phyloP scores from a whole-genome alignment of 2,329 filamentous ascomycete genomes.

The Coniochaeta pulveracea region DNA sequence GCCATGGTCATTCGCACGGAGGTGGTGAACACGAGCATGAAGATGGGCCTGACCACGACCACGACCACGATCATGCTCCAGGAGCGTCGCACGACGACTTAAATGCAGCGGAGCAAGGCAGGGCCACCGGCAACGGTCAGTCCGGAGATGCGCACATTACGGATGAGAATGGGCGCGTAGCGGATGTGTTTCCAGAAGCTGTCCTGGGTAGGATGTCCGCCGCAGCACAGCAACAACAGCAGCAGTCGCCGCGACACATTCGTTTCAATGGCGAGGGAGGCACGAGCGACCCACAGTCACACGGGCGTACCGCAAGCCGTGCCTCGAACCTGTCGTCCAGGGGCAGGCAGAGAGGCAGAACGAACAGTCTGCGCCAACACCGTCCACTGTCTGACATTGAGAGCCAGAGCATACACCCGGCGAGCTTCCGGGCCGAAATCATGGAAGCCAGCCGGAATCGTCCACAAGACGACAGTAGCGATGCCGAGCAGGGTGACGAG shows the following conservation, averaged over 20 bases:
- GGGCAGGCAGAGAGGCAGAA: conserved; percentile 32
- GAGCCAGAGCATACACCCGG: conserved; percentile 76
- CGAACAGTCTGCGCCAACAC: conserved; percentile 37
- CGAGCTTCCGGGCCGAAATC: conserved; percentile 84
- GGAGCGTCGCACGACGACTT: conserved; percentile 12
- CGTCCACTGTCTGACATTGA: conserved; percentile 56
- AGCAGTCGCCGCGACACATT: conserved; percentile 25
- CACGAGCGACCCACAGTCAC: neutral
- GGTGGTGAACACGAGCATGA: conserved; percentile 41
- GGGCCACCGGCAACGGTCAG: conserved; percentile 30
- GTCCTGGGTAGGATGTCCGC: conserved; percentile 34
- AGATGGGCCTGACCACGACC: conserved; percentile 32
- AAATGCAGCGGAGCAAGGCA: conserved; percentile 38
- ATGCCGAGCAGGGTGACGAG: conserved; percentile 40
- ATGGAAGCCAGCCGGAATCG: conserved; percentile 67
- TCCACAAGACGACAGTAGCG: conserved; percentile 37
- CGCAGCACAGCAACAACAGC: conserved; percentile 19
- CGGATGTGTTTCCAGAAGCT: conserved; percentile 52
- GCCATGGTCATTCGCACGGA: conserved; percentile 78
- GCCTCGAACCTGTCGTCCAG: conserved; percentile 16
- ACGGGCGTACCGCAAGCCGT: conserved; percentile 12
- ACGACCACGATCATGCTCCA: conserved; percentile 20
- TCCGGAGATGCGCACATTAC: conserved; percentile 27
- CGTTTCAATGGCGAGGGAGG: conserved; percentile 17
- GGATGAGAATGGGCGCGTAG: conserved; percentile 46